A percentile compares a stretch with the other conserved stretches of the same genome.
phyloP scores from a whole-genome alignment of 2,329 filamentous ascomycete species.

The Cladorrhinum sp. region DNA sequence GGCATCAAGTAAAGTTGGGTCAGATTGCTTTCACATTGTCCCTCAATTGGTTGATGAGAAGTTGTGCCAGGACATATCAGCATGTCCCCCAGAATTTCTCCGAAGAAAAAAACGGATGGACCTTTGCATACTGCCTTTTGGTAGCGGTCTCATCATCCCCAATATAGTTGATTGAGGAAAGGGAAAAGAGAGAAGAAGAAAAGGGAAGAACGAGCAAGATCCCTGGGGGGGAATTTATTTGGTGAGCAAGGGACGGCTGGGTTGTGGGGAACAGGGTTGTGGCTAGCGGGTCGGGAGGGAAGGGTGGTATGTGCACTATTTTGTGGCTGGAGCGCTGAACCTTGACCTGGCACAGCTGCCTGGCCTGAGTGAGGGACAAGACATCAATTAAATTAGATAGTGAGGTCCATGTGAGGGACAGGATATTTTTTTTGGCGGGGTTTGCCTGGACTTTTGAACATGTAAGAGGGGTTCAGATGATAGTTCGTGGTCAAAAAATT shows the following conservation, averaged over 20 bases:
- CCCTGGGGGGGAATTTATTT: constrained; percentile 12
- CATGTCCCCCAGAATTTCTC: constrained; percentile 48
- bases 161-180: constrained; percentile 71
- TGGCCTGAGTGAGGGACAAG: not conserved
- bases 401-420: not conserved
- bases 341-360: no score
- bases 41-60: constrained; percentile 58
- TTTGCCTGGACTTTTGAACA: not conserved
- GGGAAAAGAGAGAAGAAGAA: constrained; percentile 33
- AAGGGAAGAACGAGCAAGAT: not conserved
- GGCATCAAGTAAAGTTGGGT: constrained; percentile 45
- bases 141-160: constrained; percentile 72
- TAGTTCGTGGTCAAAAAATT: no score
- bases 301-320: not conserved
- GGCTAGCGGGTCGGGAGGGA: not conserved
- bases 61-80: constrained; percentile 62
- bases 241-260: no score
- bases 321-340: not conserved
- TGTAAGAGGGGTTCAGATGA: no score
- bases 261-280: not conserved
- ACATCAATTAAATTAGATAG: not conserved
- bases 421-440: not conserved
- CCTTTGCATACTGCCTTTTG: constrained; percentile 48
- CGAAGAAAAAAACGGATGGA: constrained; percentile 40
- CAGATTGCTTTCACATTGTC: constrained; percentile 63